Conservation (phyloP, 371 early-diverging fungal species). For the Mortierella sp. region DNA sequence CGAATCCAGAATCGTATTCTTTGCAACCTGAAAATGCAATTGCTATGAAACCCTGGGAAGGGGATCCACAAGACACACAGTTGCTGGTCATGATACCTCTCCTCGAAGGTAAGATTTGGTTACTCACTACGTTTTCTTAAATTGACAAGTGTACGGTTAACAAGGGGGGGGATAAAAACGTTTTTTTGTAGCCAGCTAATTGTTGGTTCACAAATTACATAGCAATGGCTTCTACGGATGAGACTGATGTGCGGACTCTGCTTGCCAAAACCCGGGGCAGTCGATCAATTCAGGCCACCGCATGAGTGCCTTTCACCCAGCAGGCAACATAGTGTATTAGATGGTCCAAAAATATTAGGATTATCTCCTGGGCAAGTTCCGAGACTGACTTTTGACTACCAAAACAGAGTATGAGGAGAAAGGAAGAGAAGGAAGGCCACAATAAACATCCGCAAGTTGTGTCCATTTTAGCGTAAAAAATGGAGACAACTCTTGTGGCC, state of each 20-base stretch:
- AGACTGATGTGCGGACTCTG: constrained; percentile 73
- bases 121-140: neutral
- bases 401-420: too few species aligned
- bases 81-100: constrained; percentile 86
- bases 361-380: too few species aligned
- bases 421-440: too few species aligned
- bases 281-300: constrained; percentile 64
- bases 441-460: too few species aligned
- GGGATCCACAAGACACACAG: constrained; percentile 80
- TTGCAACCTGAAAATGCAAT: constrained; percentile 92
- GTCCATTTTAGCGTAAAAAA: too few species aligned
- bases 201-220: constrained; percentile 7
- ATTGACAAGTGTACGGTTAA: neutral
- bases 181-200: too few species aligned
- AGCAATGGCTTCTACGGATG: constrained; percentile 71
- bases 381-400: too few species aligned
- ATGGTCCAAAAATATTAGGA: too few species aligned
- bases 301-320: too few species aligned
- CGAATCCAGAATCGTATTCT: constrained; percentile 75
- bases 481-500: too few species aligned
- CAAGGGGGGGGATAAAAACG: too few species aligned
- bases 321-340: too few species aligned
- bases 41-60: constrained; percentile 81
- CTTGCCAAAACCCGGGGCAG: constrained; percentile 67
- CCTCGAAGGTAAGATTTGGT: constrained; percentile 70